Evolutionary conservation across 208 protist species (phyloP), one percentile per base, ranked within the genome.

Genomic region (Crithidia bombi): DNA sequence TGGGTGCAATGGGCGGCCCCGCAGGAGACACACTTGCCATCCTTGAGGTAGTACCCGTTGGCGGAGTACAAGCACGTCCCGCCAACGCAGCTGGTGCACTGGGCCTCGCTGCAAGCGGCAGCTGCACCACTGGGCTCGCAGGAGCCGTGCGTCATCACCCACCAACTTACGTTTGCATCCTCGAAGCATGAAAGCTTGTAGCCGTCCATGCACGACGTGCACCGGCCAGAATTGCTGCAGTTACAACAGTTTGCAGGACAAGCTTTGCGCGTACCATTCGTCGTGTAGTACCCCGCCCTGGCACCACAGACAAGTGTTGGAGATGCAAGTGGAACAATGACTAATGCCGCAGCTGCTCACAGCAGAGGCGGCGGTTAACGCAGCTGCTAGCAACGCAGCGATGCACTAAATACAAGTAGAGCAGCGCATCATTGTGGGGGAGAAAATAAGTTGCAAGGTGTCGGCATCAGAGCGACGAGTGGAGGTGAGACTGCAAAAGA

Each of bases 161-260:
- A n/a, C 7, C 26, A 50, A 6, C 19, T 17, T 25, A 15, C 15
- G 21, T 7, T 35, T 59, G 12, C 25, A 25, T 50, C 26, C 0
- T 5, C n/a, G 7, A 10, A 6, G 25, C 39, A 65, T 19, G 38
- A 58, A 1, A 74, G 58, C 21, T 41, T 23, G 58, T 74, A 66
- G 21, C 68, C 58, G 51, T 74, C 68, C 10, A 32, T 46, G 50
- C 68, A 74, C 26, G 50, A 51, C 11, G 50, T 63, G 58, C 68
- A 74, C 21, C 23, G 26, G 32, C 61, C 55, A 26, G 35, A 23
- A 4, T 58, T 6, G 17, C 21, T 3, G 58, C 68, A 74, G 23
- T 17, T 38, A 26, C 28, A 23, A 30, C 68, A 74, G 58, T 74
- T 58, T 0, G 46, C 50, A 21, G 32, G 25, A 33, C 52, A 56